Percentiles rank a stretch among this genome's conserved stretches.
These are phyloP conservation scores for Avena insularis DNA, from an alignment of 176 grass and related monocot genomes.

Conservation along the genomic window DNA sequence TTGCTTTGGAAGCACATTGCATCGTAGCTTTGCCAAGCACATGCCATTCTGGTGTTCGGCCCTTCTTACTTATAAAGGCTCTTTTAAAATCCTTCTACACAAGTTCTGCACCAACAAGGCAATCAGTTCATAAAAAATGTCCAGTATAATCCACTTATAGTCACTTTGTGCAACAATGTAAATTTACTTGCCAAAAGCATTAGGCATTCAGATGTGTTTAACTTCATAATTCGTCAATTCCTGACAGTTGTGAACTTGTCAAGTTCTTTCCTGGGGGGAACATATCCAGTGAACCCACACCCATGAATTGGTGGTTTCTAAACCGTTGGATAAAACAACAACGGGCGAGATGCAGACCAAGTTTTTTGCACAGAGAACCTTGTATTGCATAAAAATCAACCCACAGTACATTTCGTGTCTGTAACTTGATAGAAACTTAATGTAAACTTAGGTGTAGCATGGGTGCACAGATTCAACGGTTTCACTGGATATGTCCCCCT, in stretches of 20 bases:
- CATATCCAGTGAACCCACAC: no score
- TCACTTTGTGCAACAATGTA: neutral
- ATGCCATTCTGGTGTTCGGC: neutral
- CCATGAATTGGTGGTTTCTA: no score
- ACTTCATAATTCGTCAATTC: neutral
- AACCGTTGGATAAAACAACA: no score
- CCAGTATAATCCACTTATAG: neutral
- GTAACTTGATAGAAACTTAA: no score
- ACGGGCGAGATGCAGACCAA: no score
- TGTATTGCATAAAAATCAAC: no score
- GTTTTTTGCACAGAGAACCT: no score
- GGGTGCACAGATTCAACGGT: no score
- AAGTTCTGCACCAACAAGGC: neutral
- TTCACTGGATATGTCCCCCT: no score
- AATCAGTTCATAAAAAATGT: neutral
- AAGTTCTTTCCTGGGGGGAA: neutral
- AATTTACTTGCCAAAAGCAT: conserved; percentile 19
- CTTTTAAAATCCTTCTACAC: neutral
- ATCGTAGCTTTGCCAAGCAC: conserved; percentile 5
- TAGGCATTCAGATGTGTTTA: neutral
- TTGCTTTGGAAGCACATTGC: neutral
- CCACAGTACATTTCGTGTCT: no score
- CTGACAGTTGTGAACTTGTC: conserved; percentile 16
- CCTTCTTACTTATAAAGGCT: neutral
- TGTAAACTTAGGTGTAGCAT: no score